phyloP scores from a whole-genome alignment of 2,329 filamentous ascomycete genomes.

The Diaporthe sp. region DNA sequence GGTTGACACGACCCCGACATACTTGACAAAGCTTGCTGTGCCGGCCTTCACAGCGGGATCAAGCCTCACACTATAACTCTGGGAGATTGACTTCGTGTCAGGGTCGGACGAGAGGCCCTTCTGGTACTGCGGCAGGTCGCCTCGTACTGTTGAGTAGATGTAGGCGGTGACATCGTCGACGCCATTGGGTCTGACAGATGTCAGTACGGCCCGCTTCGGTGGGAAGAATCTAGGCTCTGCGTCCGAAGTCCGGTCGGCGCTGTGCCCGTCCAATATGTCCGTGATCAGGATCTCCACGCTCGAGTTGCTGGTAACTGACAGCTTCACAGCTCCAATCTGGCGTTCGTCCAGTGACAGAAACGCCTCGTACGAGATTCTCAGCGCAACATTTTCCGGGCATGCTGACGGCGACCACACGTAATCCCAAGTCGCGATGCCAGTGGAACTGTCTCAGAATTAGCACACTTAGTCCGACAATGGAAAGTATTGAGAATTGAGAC shows the following conservation, averaged over 20 bases:
- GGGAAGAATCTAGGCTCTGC: constrained; percentile 10
- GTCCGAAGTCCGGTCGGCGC: neutral
- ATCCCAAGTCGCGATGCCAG: neutral
- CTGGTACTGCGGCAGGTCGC: constrained; percentile 1
- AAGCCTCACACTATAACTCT: constrained; percentile 2
- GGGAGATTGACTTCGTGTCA: constrained; percentile 6
- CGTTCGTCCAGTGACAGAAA: neutral
- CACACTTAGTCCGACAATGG: neutral
- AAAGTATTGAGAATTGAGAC: too few relatives aligned
- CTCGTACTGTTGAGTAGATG: neutral
- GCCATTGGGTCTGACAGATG: neutral
- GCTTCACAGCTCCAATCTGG: neutral
- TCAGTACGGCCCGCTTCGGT: neutral
- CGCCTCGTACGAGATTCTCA: neutral
- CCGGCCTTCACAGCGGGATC: neutral
- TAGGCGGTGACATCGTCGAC: neutral
- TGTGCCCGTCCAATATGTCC: neutral
- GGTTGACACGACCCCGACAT: neutral
- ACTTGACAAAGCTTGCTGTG: neutral
- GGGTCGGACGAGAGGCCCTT: constrained; percentile 3
- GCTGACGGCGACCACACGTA: neutral
- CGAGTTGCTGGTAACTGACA: neutral
- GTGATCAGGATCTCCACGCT: neutral
- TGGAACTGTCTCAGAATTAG: neutral
- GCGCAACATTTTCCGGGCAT: neutral